Percentiles rank a stretch among this genome's conserved stretches.
These are phyloP conservation scores for Trapa incisa DNA, from an alignment of 345 rosid genomes.

Conservation along the genomic window DNA sequence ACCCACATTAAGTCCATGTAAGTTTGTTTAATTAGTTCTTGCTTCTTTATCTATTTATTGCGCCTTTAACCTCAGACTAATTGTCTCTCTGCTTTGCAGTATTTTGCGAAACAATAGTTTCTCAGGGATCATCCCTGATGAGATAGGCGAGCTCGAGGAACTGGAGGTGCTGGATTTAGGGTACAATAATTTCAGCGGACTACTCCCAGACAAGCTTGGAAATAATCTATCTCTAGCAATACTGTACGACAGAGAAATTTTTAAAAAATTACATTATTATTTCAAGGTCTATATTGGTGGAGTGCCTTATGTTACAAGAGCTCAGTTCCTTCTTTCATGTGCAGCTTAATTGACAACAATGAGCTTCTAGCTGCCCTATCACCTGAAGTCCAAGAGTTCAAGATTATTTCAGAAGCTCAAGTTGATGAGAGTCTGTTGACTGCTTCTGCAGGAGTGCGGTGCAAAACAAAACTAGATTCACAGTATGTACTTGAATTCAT, in stretches of 20 bases:
- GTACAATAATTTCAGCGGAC: conserved; percentile 46
- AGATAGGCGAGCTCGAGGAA: conserved; percentile 37
- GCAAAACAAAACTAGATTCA: conserved; percentile 11
- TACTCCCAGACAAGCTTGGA: conserved; percentile 34
- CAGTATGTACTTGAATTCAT: conserved; percentile 12
- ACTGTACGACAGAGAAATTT: conserved; percentile 28
- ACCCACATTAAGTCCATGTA: conserved; percentile 51
- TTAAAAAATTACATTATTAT: not conserved
- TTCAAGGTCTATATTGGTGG: not conserved
- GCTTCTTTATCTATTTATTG: not conserved
- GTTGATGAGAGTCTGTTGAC: conserved; percentile 28
- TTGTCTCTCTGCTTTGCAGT: conserved; percentile 17
- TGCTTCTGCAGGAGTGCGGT: conserved; percentile 15
- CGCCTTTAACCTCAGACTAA: not conserved
- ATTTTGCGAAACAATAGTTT: conserved; percentile 56
- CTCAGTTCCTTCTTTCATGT: conserved; percentile 6
- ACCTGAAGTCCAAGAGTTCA: conserved; percentile 28
- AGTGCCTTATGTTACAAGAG: not conserved
- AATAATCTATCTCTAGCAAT: conserved; percentile 33
- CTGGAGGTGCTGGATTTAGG: conserved; percentile 59
- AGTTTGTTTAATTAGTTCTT: conserved; percentile 13
- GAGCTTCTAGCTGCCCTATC: conserved; percentile 28
- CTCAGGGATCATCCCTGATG: conserved; percentile 43
- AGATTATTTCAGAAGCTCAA: conserved; percentile 34
- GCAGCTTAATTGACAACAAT: conserved; percentile 53